These are phyloP conservation scores for Aspergillus candidus DNA, from an alignment of 2,329 filamentous ascomycete species.

Conservation along the genomic window DNA sequence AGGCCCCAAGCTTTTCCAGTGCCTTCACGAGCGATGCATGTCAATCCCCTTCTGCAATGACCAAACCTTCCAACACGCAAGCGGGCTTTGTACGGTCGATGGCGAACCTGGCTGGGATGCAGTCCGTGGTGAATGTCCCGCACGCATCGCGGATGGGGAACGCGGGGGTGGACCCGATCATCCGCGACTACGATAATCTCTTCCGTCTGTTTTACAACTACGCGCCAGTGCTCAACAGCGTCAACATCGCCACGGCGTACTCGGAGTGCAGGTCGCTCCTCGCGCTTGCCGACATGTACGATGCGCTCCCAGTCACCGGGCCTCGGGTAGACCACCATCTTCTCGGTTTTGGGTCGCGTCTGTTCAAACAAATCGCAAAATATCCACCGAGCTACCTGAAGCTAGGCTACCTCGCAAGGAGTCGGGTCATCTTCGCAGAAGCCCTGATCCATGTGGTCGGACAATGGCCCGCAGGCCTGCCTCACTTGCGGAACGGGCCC, in stretches of 20 bases:
- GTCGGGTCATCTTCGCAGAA: conserved; percentile 77
- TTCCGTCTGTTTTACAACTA: conserved; percentile 97
- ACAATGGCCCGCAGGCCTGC: conserved; percentile 79
- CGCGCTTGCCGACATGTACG: conserved; percentile 87
- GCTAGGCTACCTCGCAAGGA: conserved; percentile 77
- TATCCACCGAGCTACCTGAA: conserved; percentile 91
- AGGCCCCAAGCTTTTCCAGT: conserved; percentile 40
- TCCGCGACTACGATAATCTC: conserved; percentile 91
- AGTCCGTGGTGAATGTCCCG: conserved; percentile 48
- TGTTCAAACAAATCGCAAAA: conserved; percentile 96
- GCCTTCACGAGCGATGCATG: conserved; percentile 51
- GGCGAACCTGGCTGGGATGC: conserved; percentile 62
- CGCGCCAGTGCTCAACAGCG: conserved; percentile 68
- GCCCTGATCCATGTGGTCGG: conserved; percentile 90
- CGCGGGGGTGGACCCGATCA: conserved; percentile 61
- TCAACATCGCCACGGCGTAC: conserved; percentile 89
- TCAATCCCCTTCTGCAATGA: conserved; percentile 50
- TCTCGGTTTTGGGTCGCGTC: conserved; percentile 78
- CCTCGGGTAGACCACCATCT: conserved; percentile 90
- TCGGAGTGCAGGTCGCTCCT: conserved; percentile 89
- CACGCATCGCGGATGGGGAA: conserved; percentile 49
- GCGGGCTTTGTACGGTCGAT: conserved; percentile 81
- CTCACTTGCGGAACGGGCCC: conserved; percentile 59
- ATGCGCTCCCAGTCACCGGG: conserved; percentile 79
- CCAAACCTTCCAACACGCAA: conserved; percentile 56